Evolutionary conservation across 768 basidiomycete species (phyloP).

Genomic region (Mycena crocata): DNA sequence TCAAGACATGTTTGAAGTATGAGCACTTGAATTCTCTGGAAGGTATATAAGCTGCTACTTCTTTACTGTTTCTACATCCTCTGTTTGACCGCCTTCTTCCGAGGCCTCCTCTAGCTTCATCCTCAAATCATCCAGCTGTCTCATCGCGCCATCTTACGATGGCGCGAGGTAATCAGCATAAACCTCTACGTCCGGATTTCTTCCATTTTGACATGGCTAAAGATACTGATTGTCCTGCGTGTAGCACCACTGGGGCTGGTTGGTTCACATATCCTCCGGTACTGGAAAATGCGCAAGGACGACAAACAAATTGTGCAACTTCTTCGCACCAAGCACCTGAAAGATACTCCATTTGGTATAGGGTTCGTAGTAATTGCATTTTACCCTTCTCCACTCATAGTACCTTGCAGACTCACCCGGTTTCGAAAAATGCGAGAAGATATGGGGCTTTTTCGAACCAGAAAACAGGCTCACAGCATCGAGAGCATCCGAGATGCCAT

Average conservation of each 20-base stretch:
- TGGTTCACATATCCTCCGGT: slow-evolving; percentile 15
- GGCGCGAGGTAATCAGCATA: neutral
- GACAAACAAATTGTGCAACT: slow-evolving; percentile 40
- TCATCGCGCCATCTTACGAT: no score
- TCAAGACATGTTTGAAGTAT: no score
- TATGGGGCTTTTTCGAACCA: slow-evolving; percentile 35
- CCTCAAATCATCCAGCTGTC: no score
- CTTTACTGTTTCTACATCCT: no score
- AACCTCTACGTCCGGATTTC: neutral
- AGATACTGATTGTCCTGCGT: neutral
- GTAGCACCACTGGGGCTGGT: slow-evolving; percentile 25
- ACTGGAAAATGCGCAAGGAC: slow-evolving; percentile 39
- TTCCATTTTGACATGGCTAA: neutral
- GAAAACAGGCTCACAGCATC: slow-evolving; percentile 36
- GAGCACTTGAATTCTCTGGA: no score
- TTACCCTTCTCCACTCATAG: neutral
- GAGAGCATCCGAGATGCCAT: slow-evolving; percentile 37
- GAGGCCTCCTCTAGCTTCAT: no score
- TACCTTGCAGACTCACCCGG: slow-evolving; percentile 6
- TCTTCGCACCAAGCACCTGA: slow-evolving; percentile 35
- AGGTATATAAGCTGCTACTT: no score
- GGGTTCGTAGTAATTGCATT: neutral
- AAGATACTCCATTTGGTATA: neutral
- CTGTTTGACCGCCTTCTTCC: no score
- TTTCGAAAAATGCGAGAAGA: slow-evolving; percentile 30